phyloP scores from a whole-genome alignment of 129 eudicot genomes.

The Tanacetum coccineum region DNA sequence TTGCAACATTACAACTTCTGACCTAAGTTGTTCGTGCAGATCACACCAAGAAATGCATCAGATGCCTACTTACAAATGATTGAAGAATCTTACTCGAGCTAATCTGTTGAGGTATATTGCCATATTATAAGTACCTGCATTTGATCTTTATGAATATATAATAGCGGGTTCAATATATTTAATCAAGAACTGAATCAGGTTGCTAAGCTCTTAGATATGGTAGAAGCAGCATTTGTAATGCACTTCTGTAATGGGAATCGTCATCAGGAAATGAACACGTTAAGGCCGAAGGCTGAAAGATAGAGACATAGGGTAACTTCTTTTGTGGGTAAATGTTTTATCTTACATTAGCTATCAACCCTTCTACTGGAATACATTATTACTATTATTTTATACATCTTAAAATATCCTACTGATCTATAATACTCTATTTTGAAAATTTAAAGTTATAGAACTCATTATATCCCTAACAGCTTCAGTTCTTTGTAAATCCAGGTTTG shows the following conservation, averaged over 20 bases:
- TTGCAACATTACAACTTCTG: neutral
- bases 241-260: constrained; percentile 55
- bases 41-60: constrained; percentile 48
- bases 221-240: constrained; percentile 48
- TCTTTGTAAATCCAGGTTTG: no score
- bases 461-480: no score
- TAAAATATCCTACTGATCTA: no score
- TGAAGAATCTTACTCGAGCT: constrained; percentile 51
- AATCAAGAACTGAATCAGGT: constrained; percentile 26
- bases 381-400: no score
- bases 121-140: neutral
- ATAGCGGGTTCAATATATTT: neutral
- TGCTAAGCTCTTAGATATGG: constrained; percentile 47
- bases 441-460: no score
- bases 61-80: constrained; percentile 49
- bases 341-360: no score
- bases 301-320: constrained; percentile 48
- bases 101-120: constrained; percentile 50
- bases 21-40: constrained; percentile 29
- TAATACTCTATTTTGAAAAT: no score
- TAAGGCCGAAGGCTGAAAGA: constrained; percentile 47
- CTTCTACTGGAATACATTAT: no score
- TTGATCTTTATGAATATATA: neutral
- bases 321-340: constrained; percentile 51
- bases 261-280: constrained; percentile 42